Conservation (phyloP, 208 protist species). For the Leishmania arabica region DNA sequence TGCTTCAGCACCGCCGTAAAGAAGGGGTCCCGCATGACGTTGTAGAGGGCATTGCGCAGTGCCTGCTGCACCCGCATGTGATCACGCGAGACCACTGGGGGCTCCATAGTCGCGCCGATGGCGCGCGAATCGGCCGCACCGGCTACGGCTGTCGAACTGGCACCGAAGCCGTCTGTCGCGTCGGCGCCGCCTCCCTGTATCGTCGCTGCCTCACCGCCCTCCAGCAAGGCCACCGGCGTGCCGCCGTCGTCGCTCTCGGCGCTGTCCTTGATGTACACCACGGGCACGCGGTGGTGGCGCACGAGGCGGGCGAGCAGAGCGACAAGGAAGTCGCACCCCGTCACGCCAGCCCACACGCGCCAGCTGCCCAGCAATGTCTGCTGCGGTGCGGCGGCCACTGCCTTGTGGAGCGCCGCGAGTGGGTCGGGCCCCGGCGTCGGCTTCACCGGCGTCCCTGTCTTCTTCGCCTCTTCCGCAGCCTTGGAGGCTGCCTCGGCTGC, state of each 20-base stretch:
- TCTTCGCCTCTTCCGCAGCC: conserved; percentile 16
- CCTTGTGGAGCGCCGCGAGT: conserved; percentile 24
- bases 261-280: conserved; percentile 65
- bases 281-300: conserved; percentile 59
- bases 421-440: conserved; percentile 8
- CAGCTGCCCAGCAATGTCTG: conserved; percentile 58
- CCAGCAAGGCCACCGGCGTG: not conserved
- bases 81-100: conserved; percentile 58
- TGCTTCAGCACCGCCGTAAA: conserved; percentile 74
- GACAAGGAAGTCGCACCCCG: conserved; percentile 58
- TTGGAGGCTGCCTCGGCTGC: conserved; percentile 20
- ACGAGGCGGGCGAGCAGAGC: conserved; percentile 57
- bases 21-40: conserved; percentile 80
- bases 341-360: conserved; percentile 51
- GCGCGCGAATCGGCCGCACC: conserved; percentile 5
- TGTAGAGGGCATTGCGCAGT: conserved; percentile 52
- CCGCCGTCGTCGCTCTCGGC: conserved; percentile 17
- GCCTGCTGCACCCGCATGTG: conserved; percentile 66
- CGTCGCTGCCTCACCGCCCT: conserved; percentile 4
- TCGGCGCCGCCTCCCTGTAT: conserved; percentile 2
- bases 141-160: not conserved
- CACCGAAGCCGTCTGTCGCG: not conserved
- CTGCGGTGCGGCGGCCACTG: conserved; percentile 38
- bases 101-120: conserved; percentile 19
- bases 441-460: conserved; percentile 1